These are phyloP conservation scores for Curvularia sp. DNA, from an alignment of 2,329 filamentous ascomycete genomes.

Conservation along the genomic window DNA sequence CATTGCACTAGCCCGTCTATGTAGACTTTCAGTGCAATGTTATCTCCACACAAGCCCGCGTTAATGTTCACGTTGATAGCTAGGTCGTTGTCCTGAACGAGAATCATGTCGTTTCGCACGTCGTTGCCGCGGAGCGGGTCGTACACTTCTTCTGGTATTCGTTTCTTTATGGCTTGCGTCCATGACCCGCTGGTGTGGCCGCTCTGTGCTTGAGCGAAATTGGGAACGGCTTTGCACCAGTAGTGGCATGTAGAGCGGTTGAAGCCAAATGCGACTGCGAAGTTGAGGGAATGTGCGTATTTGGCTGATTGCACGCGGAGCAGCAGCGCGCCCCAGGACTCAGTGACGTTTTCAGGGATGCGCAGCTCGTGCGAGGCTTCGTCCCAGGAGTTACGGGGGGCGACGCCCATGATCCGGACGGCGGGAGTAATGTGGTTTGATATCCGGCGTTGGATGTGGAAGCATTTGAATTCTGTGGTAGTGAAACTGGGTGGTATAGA, in stretches of 20 bases:
- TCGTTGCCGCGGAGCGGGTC: constrained; percentile 24
- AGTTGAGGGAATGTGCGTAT: constrained; percentile 26
- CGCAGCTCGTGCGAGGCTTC: constrained; percentile 25
- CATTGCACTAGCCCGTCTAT: constrained; percentile 33
- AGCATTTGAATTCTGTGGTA: constrained; percentile 28
- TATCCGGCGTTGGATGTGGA: constrained; percentile 30
- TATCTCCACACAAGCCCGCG: constrained; percentile 31
- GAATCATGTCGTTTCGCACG: constrained; percentile 31
- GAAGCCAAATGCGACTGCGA: constrained; percentile 32
- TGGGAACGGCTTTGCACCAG: constrained; percentile 31
- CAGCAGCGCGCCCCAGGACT: constrained; percentile 26
- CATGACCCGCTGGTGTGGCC: constrained; percentile 17
- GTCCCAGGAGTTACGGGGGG: constrained; percentile 26
- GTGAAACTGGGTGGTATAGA: constrained; percentile 33
- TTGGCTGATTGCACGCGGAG: constrained; percentile 26
- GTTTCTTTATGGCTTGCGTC: constrained; percentile 22
- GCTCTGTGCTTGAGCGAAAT: constrained; percentile 19
- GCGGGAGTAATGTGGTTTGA: constrained; percentile 24
- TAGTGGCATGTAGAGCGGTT: constrained; percentile 32
- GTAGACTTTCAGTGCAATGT: constrained; percentile 28
- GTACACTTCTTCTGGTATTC: constrained; percentile 24
- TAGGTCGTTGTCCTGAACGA: constrained; percentile 23
- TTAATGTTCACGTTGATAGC: constrained; percentile 30
- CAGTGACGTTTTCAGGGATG: constrained; percentile 20
- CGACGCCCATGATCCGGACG: constrained; percentile 26